Evolutionary conservation across 2,329 filamentous ascomycete species (phyloP).

Genomic region (Arthrobotrys musiformis): DNA sequence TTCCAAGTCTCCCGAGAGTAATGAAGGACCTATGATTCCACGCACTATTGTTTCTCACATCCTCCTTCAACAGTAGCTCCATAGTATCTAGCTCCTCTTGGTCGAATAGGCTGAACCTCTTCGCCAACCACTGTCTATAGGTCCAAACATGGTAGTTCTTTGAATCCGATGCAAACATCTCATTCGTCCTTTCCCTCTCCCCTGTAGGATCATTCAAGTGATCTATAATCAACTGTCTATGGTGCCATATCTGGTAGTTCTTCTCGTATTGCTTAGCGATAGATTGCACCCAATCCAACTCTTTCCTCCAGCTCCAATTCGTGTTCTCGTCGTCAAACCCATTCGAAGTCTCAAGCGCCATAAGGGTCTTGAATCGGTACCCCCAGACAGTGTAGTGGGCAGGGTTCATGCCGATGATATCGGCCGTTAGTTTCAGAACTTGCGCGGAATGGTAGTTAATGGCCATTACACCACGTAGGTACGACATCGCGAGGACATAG

Average conservation of each 20-base stretch:
- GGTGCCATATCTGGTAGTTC: conserved; percentile 98
- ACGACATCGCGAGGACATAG: conserved; percentile 91
- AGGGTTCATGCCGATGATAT: conserved; percentile 91
- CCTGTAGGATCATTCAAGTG: conserved; percentile 70
- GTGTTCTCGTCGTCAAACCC: conserved; percentile 1
- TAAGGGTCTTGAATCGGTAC: conserved; percentile 81
- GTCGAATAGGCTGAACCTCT: conserved; percentile 69
- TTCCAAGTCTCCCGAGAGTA: conserved; percentile 69
- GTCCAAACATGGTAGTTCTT: conserved; percentile 99
- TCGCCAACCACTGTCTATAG: conserved; percentile 79
- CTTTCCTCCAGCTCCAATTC: conserved; percentile 65
- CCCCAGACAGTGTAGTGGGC: conserved; percentile 97
- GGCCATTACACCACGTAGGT: conserved; percentile 93
- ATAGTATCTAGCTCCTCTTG: conserved; percentile 76
- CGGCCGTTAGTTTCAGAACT: conserved; percentile 81
- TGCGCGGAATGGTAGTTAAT: conserved; percentile 82
- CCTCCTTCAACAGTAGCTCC: conserved; percentile 77
- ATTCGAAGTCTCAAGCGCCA: conserved; percentile 74
- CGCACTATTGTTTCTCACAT: conserved; percentile 94
- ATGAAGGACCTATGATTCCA: conserved; percentile 98
- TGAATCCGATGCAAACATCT: conserved; percentile 84
- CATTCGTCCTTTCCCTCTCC: conserved; percentile 79
- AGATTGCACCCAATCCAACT: conserved; percentile 86
- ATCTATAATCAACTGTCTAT: conserved; percentile 74
- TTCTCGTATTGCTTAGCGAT: conserved; percentile 87